Evolutionary conservation across 768 basidiomycete genomes (phyloP), one percentile per base, ranked within the genome.

Genomic region (Lactifluus pinguis): DNA sequence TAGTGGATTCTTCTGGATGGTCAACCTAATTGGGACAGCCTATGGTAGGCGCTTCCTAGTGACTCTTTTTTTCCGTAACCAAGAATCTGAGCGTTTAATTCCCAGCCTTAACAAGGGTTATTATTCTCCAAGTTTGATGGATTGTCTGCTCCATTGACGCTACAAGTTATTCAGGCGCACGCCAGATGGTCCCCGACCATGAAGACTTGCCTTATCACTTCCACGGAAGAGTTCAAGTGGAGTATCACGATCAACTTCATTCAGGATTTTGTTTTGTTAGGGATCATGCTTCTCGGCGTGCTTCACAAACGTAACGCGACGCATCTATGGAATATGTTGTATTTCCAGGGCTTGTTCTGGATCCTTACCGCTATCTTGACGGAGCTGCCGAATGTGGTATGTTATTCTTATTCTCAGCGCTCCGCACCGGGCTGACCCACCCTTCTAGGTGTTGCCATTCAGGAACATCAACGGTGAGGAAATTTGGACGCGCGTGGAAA

Each of bases 311-410:
- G 42, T 36, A 65, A 65, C 42, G 51, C 55, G 52, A 65, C 64
- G 17, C 45, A 54, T 41, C 36, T 65, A 19, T 65, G 64, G 64
- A 63, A 62, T 36, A 25, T 65, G 57, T 21, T 65, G 47, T 65
- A 63, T 30, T 49, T 65, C 38, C 64, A 65, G 19, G 64, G 48
- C 30, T 19, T 64, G 9, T 48, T 61, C 19, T 64, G 63, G 63
- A 53, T 64, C 13, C 50, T 61, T 36, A 49, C 54, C 4, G 55
- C 63, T 2, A 52, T 38, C 4, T 4, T 62, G 30, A 62, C 63
- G 8, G 63, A 64, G 47, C 19, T 64, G 9, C 63, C 63, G 7
- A 47, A 51, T 1, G 55, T 64, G 42, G 63, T 64, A 49, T 39
- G 55, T 55, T n/a, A 14, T 34, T 6, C 14, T 30, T 34, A 5